These are phyloP conservation scores for Hydnum rufescens DNA, from an alignment of 768 basidiomycete genomes.

Conservation along the genomic window DNA sequence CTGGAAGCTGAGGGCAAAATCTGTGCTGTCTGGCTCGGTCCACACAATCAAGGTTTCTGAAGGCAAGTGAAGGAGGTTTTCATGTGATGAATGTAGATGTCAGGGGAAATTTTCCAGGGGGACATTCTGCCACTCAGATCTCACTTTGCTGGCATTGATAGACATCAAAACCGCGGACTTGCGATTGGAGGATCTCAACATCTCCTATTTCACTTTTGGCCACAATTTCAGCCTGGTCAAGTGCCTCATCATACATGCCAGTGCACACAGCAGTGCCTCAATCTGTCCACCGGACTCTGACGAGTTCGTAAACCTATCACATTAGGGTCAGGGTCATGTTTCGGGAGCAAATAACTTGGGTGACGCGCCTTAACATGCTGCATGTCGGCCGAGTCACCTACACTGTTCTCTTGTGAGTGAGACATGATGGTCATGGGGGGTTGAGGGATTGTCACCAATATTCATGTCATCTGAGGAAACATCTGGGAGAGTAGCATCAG, in stretches of 20 bases:
- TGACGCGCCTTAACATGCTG: slow-evolving; percentile 12
- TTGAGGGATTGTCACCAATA: neutral
- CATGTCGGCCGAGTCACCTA: slow-evolving; percentile 9
- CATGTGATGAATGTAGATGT: neutral
- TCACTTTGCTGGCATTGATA: slow-evolving; percentile 75
- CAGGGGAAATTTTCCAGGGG: neutral
- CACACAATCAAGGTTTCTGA: slow-evolving; percentile 95
- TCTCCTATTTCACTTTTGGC: slow-evolving; percentile 62
- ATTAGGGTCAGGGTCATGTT: neutral
- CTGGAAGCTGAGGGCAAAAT: slow-evolving; percentile 94
- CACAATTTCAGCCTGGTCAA: slow-evolving; percentile 59
- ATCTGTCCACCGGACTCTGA: slow-evolving; percentile 83
- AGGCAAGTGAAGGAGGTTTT: neutral
- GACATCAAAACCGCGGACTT: slow-evolving; percentile 63
- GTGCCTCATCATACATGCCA: slow-evolving; percentile 63
- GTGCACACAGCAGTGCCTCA: slow-evolving; percentile 94
- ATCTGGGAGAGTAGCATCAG: neutral
- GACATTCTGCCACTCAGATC: no score
- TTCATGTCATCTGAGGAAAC: neutral
- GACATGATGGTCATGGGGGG: neutral
- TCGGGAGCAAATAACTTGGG: neutral
- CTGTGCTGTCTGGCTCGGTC: slow-evolving; percentile 88
- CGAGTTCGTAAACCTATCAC: slow-evolving; percentile 78
- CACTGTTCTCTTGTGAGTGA: neutral
- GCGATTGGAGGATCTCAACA: slow-evolving; percentile 57